Base-by-base conservation (phyloP, 768 basidiomycete genomes). In the Mrakia hoshinonis region DNA sequence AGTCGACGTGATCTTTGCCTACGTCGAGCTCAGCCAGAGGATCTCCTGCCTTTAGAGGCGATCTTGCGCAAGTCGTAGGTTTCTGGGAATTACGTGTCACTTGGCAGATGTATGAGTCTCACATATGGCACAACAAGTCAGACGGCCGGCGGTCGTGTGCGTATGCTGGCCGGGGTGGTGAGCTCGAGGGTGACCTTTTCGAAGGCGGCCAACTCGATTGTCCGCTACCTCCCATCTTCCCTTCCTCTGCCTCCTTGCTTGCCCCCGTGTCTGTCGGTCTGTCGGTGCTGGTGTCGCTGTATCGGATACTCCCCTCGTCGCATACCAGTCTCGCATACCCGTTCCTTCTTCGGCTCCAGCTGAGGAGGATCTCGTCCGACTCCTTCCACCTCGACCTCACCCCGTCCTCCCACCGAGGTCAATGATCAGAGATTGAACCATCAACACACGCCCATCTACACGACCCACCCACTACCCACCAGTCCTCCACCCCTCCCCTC, bases 241-340 rank as follows among this genome's bases (percentile, higher is more conserved):
- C 48, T 36, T 31, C n/a, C 65, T 49, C 20, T 26, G 12, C 51
- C 48, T 51, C 31, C 65, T 15, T 31, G 22, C 10, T n/a, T n/a
- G 47, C 10, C n/a, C 49, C 49, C 29, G 15, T n/a, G 22, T 47
- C 24, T 24, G 22, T 15, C 31, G 26, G 26, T 31, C 34, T 36
- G 48, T 18, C 64, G 55, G 43, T 43, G 43, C 43, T 58, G 55
- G 55, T 34, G 43, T 5, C 55, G 12, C 29, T 58, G 55, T 58
- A 58, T 34, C 55, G 29, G 3, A 11, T 58, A 55, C 54, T 31
- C 29, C 29, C 18, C 15, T 31, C 54, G 10, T 31, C 15, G 5
- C 55, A 58, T 58, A 58, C 55, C 55, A 55, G 54, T n/a, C 24
- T 55, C 20, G 13, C 54, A 55, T 55, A 55, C 54, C 54, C 54